Evolutionary conservation across 495 filamentous ascomycete genomes (phyloP).

Genomic region (Thermothielavioides terrestris): DNA sequence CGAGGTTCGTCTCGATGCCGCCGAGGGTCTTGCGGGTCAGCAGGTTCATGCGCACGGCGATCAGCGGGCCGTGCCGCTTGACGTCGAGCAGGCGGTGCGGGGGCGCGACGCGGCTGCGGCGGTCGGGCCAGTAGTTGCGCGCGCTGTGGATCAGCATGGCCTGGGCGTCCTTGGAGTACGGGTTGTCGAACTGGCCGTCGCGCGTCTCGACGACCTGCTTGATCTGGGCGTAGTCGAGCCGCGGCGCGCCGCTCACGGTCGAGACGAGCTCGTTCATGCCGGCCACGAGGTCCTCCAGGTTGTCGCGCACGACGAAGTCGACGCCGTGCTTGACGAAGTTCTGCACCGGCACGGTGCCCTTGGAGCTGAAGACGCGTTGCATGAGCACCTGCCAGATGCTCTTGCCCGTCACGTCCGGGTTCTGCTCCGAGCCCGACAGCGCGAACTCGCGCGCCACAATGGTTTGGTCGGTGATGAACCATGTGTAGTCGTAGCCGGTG

Average conservation of each 20-base stretch:
- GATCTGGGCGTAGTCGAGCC: slow-evolving; percentile 31
- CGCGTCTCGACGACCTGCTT: slow-evolving; percentile 35
- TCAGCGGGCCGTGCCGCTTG: slow-evolving; percentile 38
- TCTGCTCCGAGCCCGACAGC: slow-evolving; percentile 47
- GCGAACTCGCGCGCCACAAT: slow-evolving; percentile 46
- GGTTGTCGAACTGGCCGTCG: slow-evolving; percentile 40
- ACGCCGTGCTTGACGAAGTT: slow-evolving; percentile 42
- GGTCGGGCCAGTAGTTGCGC: slow-evolving; percentile 41
- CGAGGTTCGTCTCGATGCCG: slow-evolving; percentile 45
- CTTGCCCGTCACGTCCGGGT: slow-evolving; percentile 45
- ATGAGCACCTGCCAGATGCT: slow-evolving; percentile 38
- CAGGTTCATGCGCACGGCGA: slow-evolving; percentile 44
- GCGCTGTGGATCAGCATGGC: slow-evolving; percentile 44
- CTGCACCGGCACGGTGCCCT: slow-evolving; percentile 40
- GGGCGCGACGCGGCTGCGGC: slow-evolving; percentile 31
- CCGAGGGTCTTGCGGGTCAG: slow-evolving; percentile 46
- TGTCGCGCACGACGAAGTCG: slow-evolving; percentile 42
- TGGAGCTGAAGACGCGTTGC: slow-evolving; percentile 38
- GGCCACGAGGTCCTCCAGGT: slow-evolving; percentile 36
- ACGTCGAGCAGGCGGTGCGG: slow-evolving; percentile 40
- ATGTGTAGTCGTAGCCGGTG: slow-evolving; percentile 47
- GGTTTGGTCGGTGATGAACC: slow-evolving; percentile 44
- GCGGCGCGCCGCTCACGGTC: slow-evolving; percentile 21
- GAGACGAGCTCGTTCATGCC: slow-evolving; percentile 42
- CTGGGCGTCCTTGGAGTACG: slow-evolving; percentile 46